Conservation (phyloP, 148 eudicot genomes). For the Hydrangea macrophylla region DNA sequence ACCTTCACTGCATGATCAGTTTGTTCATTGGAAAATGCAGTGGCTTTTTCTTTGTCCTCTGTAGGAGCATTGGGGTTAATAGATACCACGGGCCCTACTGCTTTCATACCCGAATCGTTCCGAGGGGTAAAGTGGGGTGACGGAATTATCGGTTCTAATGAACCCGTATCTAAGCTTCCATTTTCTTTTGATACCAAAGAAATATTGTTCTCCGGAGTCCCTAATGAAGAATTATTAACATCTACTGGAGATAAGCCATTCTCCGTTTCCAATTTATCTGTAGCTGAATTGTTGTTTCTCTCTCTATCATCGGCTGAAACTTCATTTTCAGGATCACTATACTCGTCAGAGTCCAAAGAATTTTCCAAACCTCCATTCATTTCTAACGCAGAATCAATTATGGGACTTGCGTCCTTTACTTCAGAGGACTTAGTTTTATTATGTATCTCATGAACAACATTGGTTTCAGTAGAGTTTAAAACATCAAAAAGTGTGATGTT, state of each 20-base stretch:
- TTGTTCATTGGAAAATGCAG: constrained; percentile 4
- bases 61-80: constrained; percentile 11
- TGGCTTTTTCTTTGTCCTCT: neutral
- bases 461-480: constrained; percentile 14
- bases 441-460: constrained; percentile 6
- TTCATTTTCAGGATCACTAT: constrained; percentile 18
- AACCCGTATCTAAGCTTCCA: constrained; percentile 4
- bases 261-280: too few relatives aligned
- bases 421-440: constrained; percentile 8
- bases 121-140: constrained; percentile 12
- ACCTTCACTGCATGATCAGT: constrained; percentile 11
- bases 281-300: neutral
- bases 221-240: constrained; percentile 3
- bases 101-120: neutral
- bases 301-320: constrained; percentile 11
- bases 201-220: neutral
- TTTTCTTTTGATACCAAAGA: constrained; percentile 10
- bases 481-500: constrained; percentile 9
- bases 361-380: constrained; percentile 1
- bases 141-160: constrained; percentile 6
- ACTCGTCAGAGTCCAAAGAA: constrained; percentile 9
- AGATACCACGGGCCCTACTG: constrained; percentile 5
- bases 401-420: neutral
- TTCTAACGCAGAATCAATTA: constrained; percentile 9
- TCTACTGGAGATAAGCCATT: too few relatives aligned